Percentiles rank a stretch among this genome's conserved stretches.
phyloP scores from a whole-genome alignment of 306 rosid species.

The Cucumis cinereus region DNA sequence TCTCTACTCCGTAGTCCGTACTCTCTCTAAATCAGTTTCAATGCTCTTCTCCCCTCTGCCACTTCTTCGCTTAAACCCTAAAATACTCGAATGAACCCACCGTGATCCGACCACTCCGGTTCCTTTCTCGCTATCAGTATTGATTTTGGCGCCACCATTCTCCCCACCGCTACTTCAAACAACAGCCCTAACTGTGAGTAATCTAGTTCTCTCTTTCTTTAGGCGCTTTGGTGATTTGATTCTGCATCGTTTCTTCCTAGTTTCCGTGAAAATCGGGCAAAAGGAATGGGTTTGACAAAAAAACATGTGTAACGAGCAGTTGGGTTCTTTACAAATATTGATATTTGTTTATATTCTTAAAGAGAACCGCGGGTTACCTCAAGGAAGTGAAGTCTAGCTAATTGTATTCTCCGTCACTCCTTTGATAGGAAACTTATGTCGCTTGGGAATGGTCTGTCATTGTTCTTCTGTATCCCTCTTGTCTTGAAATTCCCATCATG shows the following conservation, averaged over 20 bases:
- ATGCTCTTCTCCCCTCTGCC: background rate
- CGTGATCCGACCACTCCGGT: background rate
- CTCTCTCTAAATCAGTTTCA: background rate
- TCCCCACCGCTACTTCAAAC: background rate
- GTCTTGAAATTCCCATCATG: background rate
- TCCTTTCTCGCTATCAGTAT: background rate
- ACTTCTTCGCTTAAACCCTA: background rate
- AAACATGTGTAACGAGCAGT: background rate
- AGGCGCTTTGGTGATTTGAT: background rate
- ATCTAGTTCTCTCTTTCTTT: background rate
- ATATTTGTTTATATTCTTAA: background rate
- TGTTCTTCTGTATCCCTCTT: background rate
- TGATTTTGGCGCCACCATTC: background rate
- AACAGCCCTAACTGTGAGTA: background rate
- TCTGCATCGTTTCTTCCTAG: background rate
- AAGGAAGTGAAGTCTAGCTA: background rate
- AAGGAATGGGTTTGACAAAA: background rate
- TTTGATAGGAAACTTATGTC: background rate
- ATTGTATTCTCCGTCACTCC: background rate
- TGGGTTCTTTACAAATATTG: background rate
- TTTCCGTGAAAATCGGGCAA: background rate
- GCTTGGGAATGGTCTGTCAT: background rate
- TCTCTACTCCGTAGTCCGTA: background rate
- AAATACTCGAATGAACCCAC: background rate
- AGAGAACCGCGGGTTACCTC: background rate